Conservation (phyloP, 2,329 filamentous ascomycete species). For the Cyphellophora attinorum region DNA sequence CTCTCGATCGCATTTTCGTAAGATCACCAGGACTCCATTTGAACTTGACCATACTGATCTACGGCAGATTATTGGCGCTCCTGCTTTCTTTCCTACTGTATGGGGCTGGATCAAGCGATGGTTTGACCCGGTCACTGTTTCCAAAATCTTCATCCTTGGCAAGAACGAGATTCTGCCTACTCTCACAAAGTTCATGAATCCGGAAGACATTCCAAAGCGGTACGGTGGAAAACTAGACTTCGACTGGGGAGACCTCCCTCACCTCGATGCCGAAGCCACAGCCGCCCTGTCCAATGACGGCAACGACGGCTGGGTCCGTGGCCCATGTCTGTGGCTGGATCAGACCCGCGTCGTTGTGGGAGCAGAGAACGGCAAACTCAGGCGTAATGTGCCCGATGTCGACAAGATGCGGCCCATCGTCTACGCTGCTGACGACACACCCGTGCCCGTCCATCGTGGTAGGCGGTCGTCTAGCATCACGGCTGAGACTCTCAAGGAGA, state of each 20-base stretch:
- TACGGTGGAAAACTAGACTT: constrained; percentile 85
- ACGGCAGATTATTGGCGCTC: constrained; percentile 70
- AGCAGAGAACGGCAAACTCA: constrained; percentile 16
- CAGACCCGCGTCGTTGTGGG: constrained; percentile 17
- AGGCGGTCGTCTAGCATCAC: constrained; percentile 7
- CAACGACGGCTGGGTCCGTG: constrained; percentile 17
- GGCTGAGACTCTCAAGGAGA: neutral
- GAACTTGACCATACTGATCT: neutral
- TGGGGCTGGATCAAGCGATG: constrained; percentile 83
- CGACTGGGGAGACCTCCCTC: constrained; percentile 64
- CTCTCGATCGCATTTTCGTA: constrained; percentile 70
- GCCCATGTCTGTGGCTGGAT: constrained; percentile 18
- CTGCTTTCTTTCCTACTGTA: constrained; percentile 76
- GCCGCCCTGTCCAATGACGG: constrained; percentile 18
- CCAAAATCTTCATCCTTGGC: constrained; percentile 87
- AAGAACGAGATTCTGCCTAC: constrained; percentile 65
- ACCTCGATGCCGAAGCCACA: constrained; percentile 49
- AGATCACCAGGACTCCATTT: constrained; percentile 14
- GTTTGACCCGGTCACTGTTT: constrained; percentile 87
- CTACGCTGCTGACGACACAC: constrained; percentile 17
- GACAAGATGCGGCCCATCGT: constrained; percentile 15
- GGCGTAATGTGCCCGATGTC: constrained; percentile 11
- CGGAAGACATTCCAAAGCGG: constrained; percentile 72
- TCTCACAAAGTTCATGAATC: constrained; percentile 71
- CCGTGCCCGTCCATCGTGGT: constrained; percentile 13